Conservation (phyloP, 2,329 filamentous ascomycete species). For the Fusarium sp. region DNA sequence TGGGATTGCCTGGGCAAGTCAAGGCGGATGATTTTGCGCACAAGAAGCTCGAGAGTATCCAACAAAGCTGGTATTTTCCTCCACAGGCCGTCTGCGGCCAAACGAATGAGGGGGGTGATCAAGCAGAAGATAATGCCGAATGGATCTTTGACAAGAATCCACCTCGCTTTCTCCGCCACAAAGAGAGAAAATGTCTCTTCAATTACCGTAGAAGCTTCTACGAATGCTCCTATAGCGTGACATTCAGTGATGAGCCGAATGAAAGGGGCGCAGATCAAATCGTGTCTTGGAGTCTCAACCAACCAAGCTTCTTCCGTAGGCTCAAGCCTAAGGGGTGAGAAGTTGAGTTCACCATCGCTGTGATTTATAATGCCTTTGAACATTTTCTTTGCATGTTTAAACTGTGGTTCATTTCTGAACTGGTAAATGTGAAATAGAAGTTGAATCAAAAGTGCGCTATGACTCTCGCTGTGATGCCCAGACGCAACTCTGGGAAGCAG, state of each 20-base stretch:
- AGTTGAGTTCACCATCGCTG: neutral
- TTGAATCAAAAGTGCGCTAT: neutral
- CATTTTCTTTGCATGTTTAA: neutral
- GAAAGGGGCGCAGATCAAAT: neutral
- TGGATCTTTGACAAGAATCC: neutral
- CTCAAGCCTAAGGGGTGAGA: neutral
- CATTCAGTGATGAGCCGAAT: conserved; percentile 1
- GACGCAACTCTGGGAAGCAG: conserved; percentile 4
- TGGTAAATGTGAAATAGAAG: neutral
- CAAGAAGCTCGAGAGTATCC: conserved; percentile 1
- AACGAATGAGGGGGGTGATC: neutral
- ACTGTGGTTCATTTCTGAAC: neutral
- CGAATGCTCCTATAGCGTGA: neutral
- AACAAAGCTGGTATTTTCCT: neutral
- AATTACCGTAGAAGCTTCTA: neutral
- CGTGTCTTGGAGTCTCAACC: neutral
- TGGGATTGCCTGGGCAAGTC: neutral
- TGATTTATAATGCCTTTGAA: neutral
- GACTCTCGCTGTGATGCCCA: neutral
- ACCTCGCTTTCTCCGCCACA: neutral
- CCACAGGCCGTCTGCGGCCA: neutral
- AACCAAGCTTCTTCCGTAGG: neutral
- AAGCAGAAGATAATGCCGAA: neutral
- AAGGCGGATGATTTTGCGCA: neutral
- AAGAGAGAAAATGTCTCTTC: neutral